Conservation (phyloP, 129 eudicot species). For the Helichrysum umbraculigerum region DNA sequence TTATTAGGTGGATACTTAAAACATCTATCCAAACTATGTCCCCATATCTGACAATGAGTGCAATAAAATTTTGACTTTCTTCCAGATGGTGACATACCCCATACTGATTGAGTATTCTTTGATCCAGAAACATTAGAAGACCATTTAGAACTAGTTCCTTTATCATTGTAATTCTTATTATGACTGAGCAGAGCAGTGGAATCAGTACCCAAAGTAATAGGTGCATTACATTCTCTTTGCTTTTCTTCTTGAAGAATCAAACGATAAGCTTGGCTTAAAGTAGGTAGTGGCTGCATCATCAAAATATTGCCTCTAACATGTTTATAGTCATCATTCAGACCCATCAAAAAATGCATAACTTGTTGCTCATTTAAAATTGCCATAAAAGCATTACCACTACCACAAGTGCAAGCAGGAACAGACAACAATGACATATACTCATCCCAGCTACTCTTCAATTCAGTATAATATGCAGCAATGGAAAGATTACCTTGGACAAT, state of each 20-base stretch:
- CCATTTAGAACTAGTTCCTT: background rate
- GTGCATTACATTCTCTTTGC: background rate
- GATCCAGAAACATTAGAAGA: too few species aligned
- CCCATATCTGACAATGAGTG: background rate
- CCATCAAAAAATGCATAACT: too few species aligned
- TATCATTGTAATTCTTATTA: too few species aligned
- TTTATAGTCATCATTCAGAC: too few species aligned
- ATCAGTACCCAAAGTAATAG: background rate
- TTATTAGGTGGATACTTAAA: background rate
- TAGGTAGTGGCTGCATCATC: background rate
- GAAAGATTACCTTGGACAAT: too few species aligned
- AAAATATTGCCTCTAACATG: too few species aligned
- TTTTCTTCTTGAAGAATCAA: background rate
- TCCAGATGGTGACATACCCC: background rate
- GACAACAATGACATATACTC: too few species aligned
- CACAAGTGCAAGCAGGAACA: too few species aligned
- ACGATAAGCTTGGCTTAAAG: background rate
- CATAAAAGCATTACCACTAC: too few species aligned
- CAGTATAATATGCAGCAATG: too few species aligned
- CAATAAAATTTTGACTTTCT: background rate
- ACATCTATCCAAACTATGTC: background rate
- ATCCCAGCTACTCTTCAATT: too few species aligned
- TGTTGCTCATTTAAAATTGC: too few species aligned
- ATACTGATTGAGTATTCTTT: background rate
- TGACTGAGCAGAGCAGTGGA: background rate